phyloP scores from a whole-genome alignment of 768 basidiomycete species.

The Tricholomella constricta region DNA sequence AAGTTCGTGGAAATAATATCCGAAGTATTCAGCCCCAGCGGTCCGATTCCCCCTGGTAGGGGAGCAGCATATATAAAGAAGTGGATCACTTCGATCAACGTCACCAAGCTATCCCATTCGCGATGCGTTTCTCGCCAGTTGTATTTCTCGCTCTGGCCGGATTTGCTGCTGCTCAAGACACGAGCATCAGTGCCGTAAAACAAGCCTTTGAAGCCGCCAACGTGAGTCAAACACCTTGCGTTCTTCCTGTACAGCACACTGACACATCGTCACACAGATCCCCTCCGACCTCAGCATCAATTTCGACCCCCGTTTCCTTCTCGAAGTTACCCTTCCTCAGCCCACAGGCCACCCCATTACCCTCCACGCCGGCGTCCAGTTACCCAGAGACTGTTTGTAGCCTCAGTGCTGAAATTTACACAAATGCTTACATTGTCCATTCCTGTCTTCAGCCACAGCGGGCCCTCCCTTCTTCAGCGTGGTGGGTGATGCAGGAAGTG shows the following conservation, averaged over 20 bases:
- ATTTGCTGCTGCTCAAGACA: conserved; percentile 29
- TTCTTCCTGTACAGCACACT: neutral
- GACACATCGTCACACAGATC: conserved; percentile 17
- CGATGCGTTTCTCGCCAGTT: conserved; percentile 2
- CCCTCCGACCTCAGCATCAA: conserved; percentile 21
- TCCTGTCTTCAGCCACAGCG: conserved; percentile 1
- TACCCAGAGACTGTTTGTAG: conserved; percentile 15
- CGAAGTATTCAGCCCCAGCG: neutral
- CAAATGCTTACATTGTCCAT: neutral
- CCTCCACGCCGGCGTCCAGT: conserved; percentile 28
- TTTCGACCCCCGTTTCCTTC: conserved; percentile 25
- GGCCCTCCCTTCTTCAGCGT: conserved; percentile 22
- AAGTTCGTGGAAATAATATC: neutral
- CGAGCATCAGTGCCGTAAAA: conserved; percentile 28
- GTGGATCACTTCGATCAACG: neutral
- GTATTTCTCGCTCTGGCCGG: conserved; percentile 4
- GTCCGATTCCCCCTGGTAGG: neutral
- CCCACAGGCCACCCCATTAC: conserved; percentile 20
- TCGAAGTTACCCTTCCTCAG: conserved; percentile 29
- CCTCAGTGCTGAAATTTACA: neutral
- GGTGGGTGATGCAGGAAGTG: conserved; percentile 24
- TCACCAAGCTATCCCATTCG: too few relatives aligned
- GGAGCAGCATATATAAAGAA: neutral
- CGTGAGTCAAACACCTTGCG: conserved; percentile 17
- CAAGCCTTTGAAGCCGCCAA: conserved; percentile 30